These are phyloP conservation scores for Penicillium angulare DNA, from an alignment of 495 filamentous ascomycete species.

Conservation along the genomic window DNA sequence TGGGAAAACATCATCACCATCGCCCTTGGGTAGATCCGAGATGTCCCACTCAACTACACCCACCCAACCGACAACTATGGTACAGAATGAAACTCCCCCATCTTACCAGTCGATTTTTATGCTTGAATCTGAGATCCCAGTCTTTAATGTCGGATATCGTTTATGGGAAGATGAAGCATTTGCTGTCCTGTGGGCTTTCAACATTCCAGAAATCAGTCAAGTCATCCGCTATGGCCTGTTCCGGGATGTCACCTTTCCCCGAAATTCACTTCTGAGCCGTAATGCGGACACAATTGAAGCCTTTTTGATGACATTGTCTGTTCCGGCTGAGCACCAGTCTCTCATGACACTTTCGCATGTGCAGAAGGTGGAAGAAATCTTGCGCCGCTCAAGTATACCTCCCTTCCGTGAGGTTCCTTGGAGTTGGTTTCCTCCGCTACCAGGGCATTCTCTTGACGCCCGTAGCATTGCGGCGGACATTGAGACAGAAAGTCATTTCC, in stretches of 20 bases:
- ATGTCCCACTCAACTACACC: neutral
- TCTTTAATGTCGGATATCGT: constrained; percentile 28
- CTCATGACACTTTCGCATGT: constrained; percentile 31
- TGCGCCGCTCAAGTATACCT: constrained; percentile 29
- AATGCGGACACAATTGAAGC: constrained; percentile 30
- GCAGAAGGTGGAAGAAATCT: constrained; percentile 46
- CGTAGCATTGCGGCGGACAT: constrained; percentile 32
- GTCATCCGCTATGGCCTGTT: constrained; percentile 42
- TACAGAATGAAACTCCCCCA: constrained; percentile 2
- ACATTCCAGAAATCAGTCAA: constrained; percentile 36
- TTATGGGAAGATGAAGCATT: constrained; percentile 48
- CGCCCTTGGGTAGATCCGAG: too few relatives aligned
- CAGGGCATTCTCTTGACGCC: constrained; percentile 17
- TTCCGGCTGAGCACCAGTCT: constrained; percentile 26
- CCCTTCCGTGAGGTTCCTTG: constrained; percentile 27
- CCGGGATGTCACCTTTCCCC: constrained; percentile 33
- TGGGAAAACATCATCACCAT: neutral
- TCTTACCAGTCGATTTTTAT: constrained; percentile 37
- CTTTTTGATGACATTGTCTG: constrained; percentile 29
- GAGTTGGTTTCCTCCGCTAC: constrained; percentile 39
- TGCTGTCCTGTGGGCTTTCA: constrained; percentile 42
- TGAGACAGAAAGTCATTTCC: constrained; percentile 43
- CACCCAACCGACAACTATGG: neutral
- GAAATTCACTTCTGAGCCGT: constrained; percentile 32
- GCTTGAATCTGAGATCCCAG: constrained; percentile 29